These are phyloP conservation scores for sunflower (Helianthus annuus) DNA, from an alignment of 129 eudicot genomes.

Conservation along the genomic window HanXRQr2.0-SUNRISE NC_035445.2:3945829-3946328, in stretches of 20 bases:
- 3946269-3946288: constrained; percentile 8
- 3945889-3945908: constrained; percentile 4
- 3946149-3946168: background rate
- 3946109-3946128: background rate
- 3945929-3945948: constrained; percentile 1
- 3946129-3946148: background rate
- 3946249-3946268: background rate
- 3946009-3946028: background rate
- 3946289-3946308: background rate
- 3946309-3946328: background rate
- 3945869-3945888: background rate
- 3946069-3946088: too few relatives aligned
- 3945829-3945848: background rate
- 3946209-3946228: too few relatives aligned
- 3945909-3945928: background rate
- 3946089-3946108: background rate
- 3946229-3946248: too few relatives aligned
- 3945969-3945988: background rate
- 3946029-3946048: too few relatives aligned
- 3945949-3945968: background rate
- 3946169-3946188: background rate
- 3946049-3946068: too few relatives aligned
- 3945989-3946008: background rate
- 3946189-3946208: background rate
- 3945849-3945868: background rate